Percentiles rank a stretch among this genome's conserved stretches.
Conservation (phyloP, 495 filamentous ascomycete species). For the Aspergillus campestris region DNA sequence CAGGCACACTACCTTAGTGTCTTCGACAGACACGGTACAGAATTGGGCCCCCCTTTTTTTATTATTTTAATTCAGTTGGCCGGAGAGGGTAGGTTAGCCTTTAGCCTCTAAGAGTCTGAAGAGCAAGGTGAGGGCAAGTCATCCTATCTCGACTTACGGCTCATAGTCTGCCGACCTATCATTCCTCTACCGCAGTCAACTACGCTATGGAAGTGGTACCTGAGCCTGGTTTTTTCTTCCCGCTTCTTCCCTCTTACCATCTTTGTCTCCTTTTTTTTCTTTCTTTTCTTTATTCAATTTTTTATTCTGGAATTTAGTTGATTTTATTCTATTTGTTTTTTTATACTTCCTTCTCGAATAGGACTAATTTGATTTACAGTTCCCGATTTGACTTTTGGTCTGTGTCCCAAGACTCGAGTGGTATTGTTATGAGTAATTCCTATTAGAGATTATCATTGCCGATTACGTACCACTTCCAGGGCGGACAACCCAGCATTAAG, state of each 20-base stretch:
- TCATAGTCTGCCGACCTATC: background rate
- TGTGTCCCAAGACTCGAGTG: too few species aligned
- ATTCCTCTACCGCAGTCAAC: background rate
- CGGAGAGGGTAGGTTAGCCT: too few species aligned
- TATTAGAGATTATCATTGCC: background rate
- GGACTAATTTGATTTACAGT: too few species aligned
- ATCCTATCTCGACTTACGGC: too few species aligned
- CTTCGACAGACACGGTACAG: conserved; percentile 16
- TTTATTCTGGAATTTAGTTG: background rate
- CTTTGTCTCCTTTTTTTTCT: conserved; percentile 6
- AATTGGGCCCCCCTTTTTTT: background rate
- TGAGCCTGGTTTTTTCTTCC: conserved; percentile 1
- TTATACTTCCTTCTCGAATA: conserved; percentile 4
- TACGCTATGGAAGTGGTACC: too few species aligned
- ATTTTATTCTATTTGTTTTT: conserved; percentile 7
- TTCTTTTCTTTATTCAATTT: conserved; percentile 5
- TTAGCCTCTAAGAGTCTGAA: too few species aligned
- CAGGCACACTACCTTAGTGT: conserved; percentile 7
- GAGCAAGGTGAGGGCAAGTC: too few species aligned
- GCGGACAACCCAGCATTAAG: background rate
- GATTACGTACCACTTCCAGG: conserved; percentile 12
- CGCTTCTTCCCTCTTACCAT: background rate
- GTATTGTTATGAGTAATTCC: too few species aligned
- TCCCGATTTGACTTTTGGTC: too few species aligned
- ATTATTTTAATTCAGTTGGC: background rate